Evolutionary conservation across 2,329 filamentous ascomycete genomes (phyloP), one percentile per base, ranked within the genome.

Genomic region (Paraconiothyrium sp.): DNA sequence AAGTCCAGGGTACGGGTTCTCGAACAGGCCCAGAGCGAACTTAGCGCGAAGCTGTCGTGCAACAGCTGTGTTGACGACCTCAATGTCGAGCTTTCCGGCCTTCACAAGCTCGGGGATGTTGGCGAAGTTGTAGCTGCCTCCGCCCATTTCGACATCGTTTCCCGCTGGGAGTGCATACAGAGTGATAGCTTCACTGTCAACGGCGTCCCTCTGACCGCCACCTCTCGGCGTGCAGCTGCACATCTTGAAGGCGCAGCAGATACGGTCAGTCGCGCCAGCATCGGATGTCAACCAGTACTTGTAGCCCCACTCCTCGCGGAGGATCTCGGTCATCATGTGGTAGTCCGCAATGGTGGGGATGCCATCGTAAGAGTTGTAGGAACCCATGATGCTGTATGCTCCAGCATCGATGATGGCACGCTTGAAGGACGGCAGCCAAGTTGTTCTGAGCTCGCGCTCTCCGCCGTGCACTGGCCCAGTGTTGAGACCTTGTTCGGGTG

Each of bases 141-240:
- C 90, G 13, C 90, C 90, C 90, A 92, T 92, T 70, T 93, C 91
- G 13, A 90, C 84, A 67, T 92, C 90, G 54, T 88, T 90, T 3
- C 91, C 90, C 4, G 90, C 88, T 0, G 87, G 87, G 4, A 93
- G 83, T 9, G 87, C 84, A 67, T 85, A 84, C 52, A 87, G 79
- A 0, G 88, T 89, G 27, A 92, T 84, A 2, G 89, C 87, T 57
- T 89, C 85, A 55, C 86, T 86, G 68, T 92, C 90, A 46, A 90
- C 43, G 14, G 39, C 39, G 9, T 41, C 49, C 20, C 27, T 52
- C 13, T 34, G 49, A 9, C 32, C 32, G 14, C 48, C 48, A 10
- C 27, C 48, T 2, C 20, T 84, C 0, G 87, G 86, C 32, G 83
- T 80, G 8, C 68, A 65, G 5, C 63, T 59, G 32, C 90, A 92